These are phyloP conservation scores for Epicoccum sorghinum DNA, from an alignment of 2,329 filamentous ascomycete genomes.

Conservation along the genomic window DNA sequence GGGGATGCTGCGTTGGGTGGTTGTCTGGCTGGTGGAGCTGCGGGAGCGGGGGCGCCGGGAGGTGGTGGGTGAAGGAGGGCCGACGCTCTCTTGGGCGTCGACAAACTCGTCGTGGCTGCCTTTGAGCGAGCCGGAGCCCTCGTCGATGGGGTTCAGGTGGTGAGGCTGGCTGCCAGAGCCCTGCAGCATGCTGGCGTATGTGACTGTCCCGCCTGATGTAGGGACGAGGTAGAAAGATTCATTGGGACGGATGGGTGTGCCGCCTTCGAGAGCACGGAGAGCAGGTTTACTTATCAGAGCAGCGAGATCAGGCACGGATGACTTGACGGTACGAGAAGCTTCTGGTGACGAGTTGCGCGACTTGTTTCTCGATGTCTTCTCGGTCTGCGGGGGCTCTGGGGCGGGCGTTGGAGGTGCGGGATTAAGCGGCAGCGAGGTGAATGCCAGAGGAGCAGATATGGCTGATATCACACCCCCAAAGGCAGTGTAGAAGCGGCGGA, in stretches of 20 bases:
- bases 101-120: conserved; percentile 76
- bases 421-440: conserved; percentile 82
- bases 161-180: conserved; percentile 44
- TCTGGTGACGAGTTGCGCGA: conserved; percentile 36
- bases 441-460: conserved; percentile 88
- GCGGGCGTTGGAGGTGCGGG: conserved; percentile 33
- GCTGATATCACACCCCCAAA: conserved; percentile 89
- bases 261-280: conserved; percentile 72
- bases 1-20: conserved; percentile 37
- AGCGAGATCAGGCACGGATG: conserved; percentile 74
- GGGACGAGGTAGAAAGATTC: conserved; percentile 87
- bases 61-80: conserved; percentile 53
- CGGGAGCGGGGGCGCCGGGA: conserved; percentile 41
- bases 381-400: conserved; percentile 33
- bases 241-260: conserved; percentile 54
- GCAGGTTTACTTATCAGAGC: conserved; percentile 86
- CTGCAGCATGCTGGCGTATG: conserved; percentile 84
- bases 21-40: conserved; percentile 22
- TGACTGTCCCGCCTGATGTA: conserved; percentile 86
- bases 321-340: conserved; percentile 40
- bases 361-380: conserved; percentile 30
- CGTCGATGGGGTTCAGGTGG: conserved; percentile 46
- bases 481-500: conserved; percentile 88
- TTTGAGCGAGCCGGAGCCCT: conserved; percentile 46
- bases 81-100: conserved; percentile 75